phyloP scores from a whole-genome alignment of 768 basidiomycete species.

The Chalciporus pseudorubinellus region DNA sequence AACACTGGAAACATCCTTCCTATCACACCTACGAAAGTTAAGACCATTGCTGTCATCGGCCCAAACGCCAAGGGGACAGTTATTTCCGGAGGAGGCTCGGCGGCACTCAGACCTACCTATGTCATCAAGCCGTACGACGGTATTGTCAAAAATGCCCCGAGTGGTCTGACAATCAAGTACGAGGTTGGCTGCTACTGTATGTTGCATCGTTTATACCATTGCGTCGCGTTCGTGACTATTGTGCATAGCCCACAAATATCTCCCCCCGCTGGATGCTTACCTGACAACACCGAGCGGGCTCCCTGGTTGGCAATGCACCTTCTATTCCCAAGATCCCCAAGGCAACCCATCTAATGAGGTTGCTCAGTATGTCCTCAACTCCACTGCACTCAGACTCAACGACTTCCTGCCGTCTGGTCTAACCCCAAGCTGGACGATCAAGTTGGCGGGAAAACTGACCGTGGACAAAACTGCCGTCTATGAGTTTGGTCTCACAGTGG shows the following conservation, averaged over 20 bases:
- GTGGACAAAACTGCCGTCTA: slow-evolving; percentile 48
- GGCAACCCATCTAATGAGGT: slow-evolving; percentile 47
- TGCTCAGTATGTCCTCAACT: slow-evolving; percentile 47
- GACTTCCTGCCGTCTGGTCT: slow-evolving; percentile 62
- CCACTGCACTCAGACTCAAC: slow-evolving; percentile 64
- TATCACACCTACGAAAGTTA: slow-evolving; percentile 34
- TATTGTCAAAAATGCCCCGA: slow-evolving; percentile 47
- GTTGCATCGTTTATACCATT: slow-evolving; percentile 10
- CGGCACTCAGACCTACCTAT: slow-evolving; percentile 65
- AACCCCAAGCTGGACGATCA: slow-evolving; percentile 53
- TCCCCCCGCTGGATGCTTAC: slow-evolving; percentile 63
- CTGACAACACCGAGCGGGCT: slow-evolving; percentile 51
- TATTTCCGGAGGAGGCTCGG: slow-evolving; percentile 71
- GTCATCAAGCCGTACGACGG: slow-evolving; percentile 64
- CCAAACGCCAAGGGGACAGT: slow-evolving; percentile 64
- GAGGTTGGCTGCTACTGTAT: slow-evolving; percentile 64
- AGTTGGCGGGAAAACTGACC: slow-evolving; percentile 50
- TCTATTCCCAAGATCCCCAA: slow-evolving; percentile 54
- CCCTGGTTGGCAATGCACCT: slow-evolving; percentile 61
- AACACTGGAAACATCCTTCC: slow-evolving; percentile 60
- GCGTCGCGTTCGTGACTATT: not conserved
- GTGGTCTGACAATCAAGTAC: slow-evolving; percentile 51
- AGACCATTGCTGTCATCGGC: slow-evolving; percentile 62
- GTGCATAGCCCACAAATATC: slow-evolving; percentile 58
- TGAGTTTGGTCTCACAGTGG: slow-evolving; percentile 62